These are phyloP conservation scores for Saturnispora sekii DNA, from an alignment of 805 yeast species.

Conservation along the genomic window DNA sequence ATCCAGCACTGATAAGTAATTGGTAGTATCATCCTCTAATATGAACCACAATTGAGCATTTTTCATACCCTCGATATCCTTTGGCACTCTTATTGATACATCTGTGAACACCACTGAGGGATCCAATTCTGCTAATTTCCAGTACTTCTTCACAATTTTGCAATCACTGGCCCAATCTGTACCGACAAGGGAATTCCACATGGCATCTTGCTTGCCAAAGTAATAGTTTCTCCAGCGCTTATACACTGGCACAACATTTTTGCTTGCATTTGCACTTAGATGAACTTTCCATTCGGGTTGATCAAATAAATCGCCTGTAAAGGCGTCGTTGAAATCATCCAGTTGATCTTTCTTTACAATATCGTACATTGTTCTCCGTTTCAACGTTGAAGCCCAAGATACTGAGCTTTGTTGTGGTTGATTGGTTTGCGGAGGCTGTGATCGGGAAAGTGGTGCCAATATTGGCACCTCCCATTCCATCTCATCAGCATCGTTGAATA, in stretches of 20 bases:
- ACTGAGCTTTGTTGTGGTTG: background rate
- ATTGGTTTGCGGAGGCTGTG: background rate
- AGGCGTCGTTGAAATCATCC: background rate
- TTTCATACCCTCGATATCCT: background rate
- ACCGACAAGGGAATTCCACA: conserved; percentile 1
- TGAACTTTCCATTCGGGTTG: conserved; percentile 10
- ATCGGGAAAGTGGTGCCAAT: background rate
- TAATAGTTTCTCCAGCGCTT: conserved; percentile 9
- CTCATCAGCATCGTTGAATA: too few relatives aligned
- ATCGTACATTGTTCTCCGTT: conserved; percentile 6
- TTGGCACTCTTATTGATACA: background rate
- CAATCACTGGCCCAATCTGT: background rate
- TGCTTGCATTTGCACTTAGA: background rate
- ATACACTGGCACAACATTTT: conserved; percentile 6
- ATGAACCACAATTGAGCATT: background rate
- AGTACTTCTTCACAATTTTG: conserved; percentile 1
- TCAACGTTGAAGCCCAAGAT: conserved; percentile 6
- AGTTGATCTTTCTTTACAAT: background rate
- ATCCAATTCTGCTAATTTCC: background rate
- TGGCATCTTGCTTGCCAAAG: conserved; percentile 6
- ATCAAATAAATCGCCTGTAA: background rate
- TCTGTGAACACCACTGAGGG: background rate
- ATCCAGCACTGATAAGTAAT: too few relatives aligned
- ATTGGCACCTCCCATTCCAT: background rate
- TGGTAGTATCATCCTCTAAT: background rate